Evolutionary conservation across 2,329 filamentous ascomycete species (phyloP).

Genomic region (Tolypocladium endophyticum): DNA sequence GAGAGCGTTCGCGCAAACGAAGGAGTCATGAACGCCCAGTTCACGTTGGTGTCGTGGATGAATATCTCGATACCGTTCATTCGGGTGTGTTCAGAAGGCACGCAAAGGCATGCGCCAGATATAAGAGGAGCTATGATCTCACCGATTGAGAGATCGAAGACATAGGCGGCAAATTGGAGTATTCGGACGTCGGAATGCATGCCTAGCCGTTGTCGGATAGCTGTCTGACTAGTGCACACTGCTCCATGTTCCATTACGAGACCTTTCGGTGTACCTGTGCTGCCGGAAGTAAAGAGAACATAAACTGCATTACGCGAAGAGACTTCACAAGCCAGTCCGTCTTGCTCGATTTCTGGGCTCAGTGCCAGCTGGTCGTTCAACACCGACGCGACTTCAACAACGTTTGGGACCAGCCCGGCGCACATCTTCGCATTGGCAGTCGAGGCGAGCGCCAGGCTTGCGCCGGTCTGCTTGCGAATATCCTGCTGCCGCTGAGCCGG

Average conservation of each 20-base stretch:
- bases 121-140: background rate
- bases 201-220: background rate
- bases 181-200: background rate
- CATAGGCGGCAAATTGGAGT: background rate
- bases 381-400: background rate
- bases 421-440: background rate
- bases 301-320: background rate
- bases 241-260: background rate
- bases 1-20: background rate
- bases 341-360: background rate
- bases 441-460: background rate
- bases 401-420: background rate
- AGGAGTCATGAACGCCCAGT: slow-evolving; percentile 3
- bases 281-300: background rate
- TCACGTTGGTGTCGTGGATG: background rate
- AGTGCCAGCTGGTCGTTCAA: background rate
- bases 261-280: background rate
- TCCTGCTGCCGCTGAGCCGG: background rate
- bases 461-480: background rate
- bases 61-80: slow-evolving; percentile 2
- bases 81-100: background rate
- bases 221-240: background rate
- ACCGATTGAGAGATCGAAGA: background rate
- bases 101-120: background rate
- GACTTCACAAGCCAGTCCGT: background rate